Percentiles rank a stretch among this genome's conserved stretches.
Evolutionary conservation across 768 basidiomycete genomes (phyloP).

Genomic region (Psilocybe cubensis): DNA sequence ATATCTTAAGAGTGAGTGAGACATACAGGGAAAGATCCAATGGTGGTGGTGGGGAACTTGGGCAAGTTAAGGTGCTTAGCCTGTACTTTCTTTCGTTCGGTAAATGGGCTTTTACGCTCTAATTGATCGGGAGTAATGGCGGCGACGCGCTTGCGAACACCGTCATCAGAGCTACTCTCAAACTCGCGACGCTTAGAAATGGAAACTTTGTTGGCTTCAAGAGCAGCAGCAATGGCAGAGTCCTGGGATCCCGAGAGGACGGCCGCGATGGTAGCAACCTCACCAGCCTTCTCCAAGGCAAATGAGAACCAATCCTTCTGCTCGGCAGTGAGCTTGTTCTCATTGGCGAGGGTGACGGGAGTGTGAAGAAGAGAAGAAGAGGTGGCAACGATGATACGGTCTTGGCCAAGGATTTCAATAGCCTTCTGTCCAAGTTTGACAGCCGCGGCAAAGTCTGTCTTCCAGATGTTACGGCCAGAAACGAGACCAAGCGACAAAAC

Average conservation of each 20-base stretch:
- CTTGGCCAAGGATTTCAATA: slow-evolving; percentile 77
- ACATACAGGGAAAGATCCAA: slow-evolving; percentile 93
- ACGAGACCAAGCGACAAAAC: slow-evolving; percentile 93
- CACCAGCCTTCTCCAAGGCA: slow-evolving; percentile 92
- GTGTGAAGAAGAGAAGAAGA: slow-evolving; percentile 99
- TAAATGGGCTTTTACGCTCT: slow-evolving; percentile 88
- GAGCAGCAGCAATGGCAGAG: slow-evolving; percentile 63
- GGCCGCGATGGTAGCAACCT: slow-evolving; percentile 87
- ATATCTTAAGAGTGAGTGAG: background rate
- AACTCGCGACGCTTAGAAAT: slow-evolving; percentile 95
- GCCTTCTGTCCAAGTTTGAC: slow-evolving; percentile 86
- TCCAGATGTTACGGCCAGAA: slow-evolving; percentile 99
- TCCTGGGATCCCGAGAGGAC: slow-evolving; percentile 87
- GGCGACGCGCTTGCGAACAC: slow-evolving; percentile 93
- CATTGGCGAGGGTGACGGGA: slow-evolving; percentile 92
- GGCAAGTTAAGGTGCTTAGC: slow-evolving; percentile 88
- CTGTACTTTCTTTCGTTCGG: slow-evolving; percentile 85
- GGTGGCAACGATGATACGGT: slow-evolving; percentile 91
- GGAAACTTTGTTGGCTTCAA: slow-evolving; percentile 88
- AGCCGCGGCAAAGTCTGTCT: slow-evolving; percentile 87
- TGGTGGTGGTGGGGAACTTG: slow-evolving; percentile 98
- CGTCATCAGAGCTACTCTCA: slow-evolving; percentile 90
- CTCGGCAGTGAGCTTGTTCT: slow-evolving; percentile 86
- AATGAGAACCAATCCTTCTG: slow-evolving; percentile 99
- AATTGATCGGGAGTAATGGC: slow-evolving; percentile 87